These are phyloP conservation scores for Binderoboletus segoi DNA, from an alignment of 1,284 basidiomycete species.

Conservation along the genomic window DNA sequence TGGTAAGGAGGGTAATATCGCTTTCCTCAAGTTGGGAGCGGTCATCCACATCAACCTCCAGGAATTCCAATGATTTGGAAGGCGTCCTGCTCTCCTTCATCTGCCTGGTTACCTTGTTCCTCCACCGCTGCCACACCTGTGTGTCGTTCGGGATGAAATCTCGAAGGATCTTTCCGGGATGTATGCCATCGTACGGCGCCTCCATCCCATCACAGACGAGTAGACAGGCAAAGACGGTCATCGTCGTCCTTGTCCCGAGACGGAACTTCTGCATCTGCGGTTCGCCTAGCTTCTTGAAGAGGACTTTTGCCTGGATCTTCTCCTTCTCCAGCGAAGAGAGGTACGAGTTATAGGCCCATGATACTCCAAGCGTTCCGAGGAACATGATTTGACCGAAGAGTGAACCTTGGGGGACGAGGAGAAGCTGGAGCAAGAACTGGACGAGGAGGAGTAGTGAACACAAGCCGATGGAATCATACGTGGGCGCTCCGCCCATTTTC, in stretches of 20 bases:
- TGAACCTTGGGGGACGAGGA: slow-evolving; percentile 27
- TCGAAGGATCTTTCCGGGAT: slow-evolving; percentile 23
- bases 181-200: slow-evolving; percentile 8
- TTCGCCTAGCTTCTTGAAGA: slow-evolving; percentile 21
- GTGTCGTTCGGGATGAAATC: slow-evolving; percentile 33
- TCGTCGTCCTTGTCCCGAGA: slow-evolving; percentile 31
- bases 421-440: slow-evolving; percentile 33
- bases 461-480: slow-evolving; percentile 22
- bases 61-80: neutral
- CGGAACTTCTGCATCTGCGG: slow-evolving; percentile 24
- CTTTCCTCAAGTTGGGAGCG: slow-evolving; percentile 2
- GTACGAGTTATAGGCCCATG: slow-evolving; percentile 36
- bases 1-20: slow-evolving; percentile 21
- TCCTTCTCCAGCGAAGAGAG: slow-evolving; percentile 37
- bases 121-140: slow-evolving; percentile 33
- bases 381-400: slow-evolving; percentile 39
- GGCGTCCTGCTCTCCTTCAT: slow-evolving; percentile 12
- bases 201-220: slow-evolving; percentile 27
- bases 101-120: slow-evolving; percentile 26
- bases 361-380: slow-evolving; percentile 29
- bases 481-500: slow-evolving; percentile 18
- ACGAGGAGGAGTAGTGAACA: slow-evolving; percentile 33
- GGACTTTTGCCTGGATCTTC: slow-evolving; percentile 27
- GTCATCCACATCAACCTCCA: slow-evolving; percentile 19
- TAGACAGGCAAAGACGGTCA: slow-evolving; percentile 32